These are phyloP conservation scores for Pistacia integerrima DNA, from an alignment of 345 rosid species.

Conservation along the genomic window DNA sequence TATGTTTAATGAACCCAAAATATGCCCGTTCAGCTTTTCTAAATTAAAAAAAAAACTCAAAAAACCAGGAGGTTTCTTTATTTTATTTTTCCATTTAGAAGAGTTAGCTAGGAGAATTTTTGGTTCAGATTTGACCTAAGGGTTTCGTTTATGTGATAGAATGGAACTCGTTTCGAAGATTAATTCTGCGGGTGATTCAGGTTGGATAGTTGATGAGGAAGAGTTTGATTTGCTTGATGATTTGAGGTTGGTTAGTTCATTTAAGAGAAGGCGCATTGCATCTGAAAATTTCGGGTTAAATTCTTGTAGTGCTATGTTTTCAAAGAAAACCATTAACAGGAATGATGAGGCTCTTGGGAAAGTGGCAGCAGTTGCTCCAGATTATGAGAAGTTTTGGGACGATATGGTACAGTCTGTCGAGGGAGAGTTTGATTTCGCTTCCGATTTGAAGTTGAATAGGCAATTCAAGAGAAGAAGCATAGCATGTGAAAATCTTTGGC, in stretches of 20 bases:
- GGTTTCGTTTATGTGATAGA: neutral
- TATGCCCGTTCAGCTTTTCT: too few species aligned
- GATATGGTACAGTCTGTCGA: neutral
- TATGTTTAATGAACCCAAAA: too few species aligned
- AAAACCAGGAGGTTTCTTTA: neutral
- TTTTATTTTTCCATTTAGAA: too few species aligned
- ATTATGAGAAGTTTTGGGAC: slow-evolving; percentile 10
- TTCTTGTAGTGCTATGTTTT: slow-evolving; percentile 1
- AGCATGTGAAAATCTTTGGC: slow-evolving; percentile 2
- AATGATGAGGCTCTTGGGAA: slow-evolving; percentile 16
- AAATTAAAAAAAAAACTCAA: too few species aligned
- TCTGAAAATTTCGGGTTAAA: neutral
- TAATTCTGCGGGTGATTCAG: neutral
- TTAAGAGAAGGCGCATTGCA: slow-evolving; percentile 32
- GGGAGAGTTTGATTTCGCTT: neutral
- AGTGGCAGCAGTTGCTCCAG: slow-evolving; percentile 8
- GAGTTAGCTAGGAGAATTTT: neutral
- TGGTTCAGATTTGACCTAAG: neutral
- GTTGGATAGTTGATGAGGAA: neutral
- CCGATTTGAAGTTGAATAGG: slow-evolving; percentile 32
- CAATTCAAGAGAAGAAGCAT: slow-evolving; percentile 30
- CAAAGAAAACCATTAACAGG: neutral
- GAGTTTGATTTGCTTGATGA: slow-evolving; percentile 4
- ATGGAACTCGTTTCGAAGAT: neutral
- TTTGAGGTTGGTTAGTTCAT: slow-evolving; percentile 32